Evolutionary conservation across 192 early-diverging fungal genomes (phyloP), one percentile per base, ranked within the genome.

Genomic region (Coemansia sp.): DNA sequence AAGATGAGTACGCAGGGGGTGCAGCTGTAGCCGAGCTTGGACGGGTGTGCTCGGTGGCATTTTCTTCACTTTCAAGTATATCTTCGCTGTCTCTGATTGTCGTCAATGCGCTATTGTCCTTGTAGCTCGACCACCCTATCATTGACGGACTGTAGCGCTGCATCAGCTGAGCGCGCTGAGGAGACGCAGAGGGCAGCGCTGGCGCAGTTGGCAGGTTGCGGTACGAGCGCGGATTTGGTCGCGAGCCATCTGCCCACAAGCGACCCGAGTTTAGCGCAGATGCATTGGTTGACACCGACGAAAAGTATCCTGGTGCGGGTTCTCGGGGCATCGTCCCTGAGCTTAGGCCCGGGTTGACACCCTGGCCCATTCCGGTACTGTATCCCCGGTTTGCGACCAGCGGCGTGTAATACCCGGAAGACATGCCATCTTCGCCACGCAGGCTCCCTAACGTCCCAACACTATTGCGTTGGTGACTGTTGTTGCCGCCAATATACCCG

Each of bases 291-390:
- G 69, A 66, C 15, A 68, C 57, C 2, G 79, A 72, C 21, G 73
- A 75, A 50, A 70, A 61, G 23, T 65, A 58, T 0, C 58, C 66
- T 2, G 43, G 57, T 5, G 65, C 60, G 17, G 73, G 69, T 51
- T 82, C 79, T 22, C 79, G 43, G 1, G 73, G 79, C 79, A 82
- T 75, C 12, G 67, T 60, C 12, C 72, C 79, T 2, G 69, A 53
- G 21, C 48, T 52, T 14, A 69, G 51, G 3, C 55, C 60, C 10
- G 69, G 73, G 14, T 59, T 59, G 3, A 59, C 4, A 0, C 67
- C 65, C 6, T 43, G 39, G 48, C 65, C 65, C n/a, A 53, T 47
- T 8, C 63, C 65, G 3, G 57, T 41, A 41, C 66, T 69, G n/a
- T 48, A 58, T 5, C 63, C 66, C 10, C 54, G 62, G 53, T 32